Evolutionary conservation across 371 early-diverging fungal genomes (phyloP).

Genomic region (Encephalitozoon hellem): DNA sequence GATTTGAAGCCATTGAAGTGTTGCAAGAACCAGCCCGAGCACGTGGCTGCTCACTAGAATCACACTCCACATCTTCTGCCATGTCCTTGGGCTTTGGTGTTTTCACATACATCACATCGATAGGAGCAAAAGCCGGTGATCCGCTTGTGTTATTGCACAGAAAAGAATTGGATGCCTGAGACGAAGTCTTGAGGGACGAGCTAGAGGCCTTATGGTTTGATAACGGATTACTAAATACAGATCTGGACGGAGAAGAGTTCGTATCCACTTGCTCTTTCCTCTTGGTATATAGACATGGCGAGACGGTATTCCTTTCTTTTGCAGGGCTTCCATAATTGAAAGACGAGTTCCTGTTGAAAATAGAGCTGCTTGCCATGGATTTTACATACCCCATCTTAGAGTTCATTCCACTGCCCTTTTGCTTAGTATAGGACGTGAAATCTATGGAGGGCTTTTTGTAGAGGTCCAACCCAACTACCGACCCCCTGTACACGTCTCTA

Average conservation of each 20-base stretch:
- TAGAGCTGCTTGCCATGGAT: background rate
- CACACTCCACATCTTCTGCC: background rate
- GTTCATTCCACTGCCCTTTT: background rate
- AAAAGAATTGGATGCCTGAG: background rate
- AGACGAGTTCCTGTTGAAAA: background rate
- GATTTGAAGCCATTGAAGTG: background rate
- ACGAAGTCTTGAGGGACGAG: background rate
- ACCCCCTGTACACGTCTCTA: background rate
- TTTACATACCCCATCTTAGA: background rate
- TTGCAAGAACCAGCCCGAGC: background rate
- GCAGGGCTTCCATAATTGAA: background rate
- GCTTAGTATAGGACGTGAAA: background rate
- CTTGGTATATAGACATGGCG: background rate
- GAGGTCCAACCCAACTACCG: background rate
- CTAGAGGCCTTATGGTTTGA: background rate
- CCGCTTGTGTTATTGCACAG: background rate
- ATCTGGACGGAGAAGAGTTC: background rate
- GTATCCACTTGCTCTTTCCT: background rate
- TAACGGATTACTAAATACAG: background rate
- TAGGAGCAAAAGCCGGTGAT: background rate
- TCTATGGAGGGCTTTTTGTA: background rate
- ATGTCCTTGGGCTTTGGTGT: background rate
- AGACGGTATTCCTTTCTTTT: background rate
- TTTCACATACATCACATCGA: conserved; percentile 11
- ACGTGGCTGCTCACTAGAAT: background rate